A percentile compares a stretch with the other conserved stretches of the same genome.
Evolutionary conservation across 2,329 filamentous ascomycete species (phyloP).

Genomic region (Phialocephala subalpina): DNA sequence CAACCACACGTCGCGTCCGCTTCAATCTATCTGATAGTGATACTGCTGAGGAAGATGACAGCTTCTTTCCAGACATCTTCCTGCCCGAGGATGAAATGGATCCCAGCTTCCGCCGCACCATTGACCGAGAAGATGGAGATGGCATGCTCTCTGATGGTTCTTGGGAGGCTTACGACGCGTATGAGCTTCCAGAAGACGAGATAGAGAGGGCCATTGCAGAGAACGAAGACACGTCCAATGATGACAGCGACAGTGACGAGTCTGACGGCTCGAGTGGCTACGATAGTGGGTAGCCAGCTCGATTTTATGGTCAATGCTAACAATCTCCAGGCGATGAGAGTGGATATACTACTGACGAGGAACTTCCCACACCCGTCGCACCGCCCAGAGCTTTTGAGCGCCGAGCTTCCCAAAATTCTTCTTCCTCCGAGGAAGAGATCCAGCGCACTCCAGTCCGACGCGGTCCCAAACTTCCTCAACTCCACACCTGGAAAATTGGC

Average conservation of each 20-base stretch:
- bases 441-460: not conserved
- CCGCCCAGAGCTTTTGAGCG: constrained; percentile 36
- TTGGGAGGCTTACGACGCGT: constrained; percentile 26
- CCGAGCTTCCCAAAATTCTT: constrained; percentile 1
- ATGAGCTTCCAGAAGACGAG: not conserved
- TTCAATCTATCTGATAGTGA: constrained; percentile 61
- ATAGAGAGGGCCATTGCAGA: constrained; percentile 11
- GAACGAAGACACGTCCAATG: constrained; percentile 20
- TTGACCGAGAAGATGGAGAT: constrained; percentile 68
- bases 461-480: not conserved
- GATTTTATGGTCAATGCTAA: constrained; percentile 51
- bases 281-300: constrained; percentile 59
- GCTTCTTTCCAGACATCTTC: constrained; percentile 81
- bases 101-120: constrained; percentile 75
- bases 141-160: constrained; percentile 30
- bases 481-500: not conserved
- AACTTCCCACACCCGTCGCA: constrained; percentile 55
- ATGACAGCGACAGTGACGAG: not conserved
- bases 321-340: constrained; percentile 60
- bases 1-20: not conserved
- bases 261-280: constrained; percentile 57
- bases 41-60: constrained; percentile 65
- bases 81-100: constrained; percentile 78
- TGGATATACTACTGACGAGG: constrained; percentile 65
- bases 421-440: constrained; percentile 22